Evolutionary conservation across 805 yeast genomes (phyloP).

Genomic region (Suhomyces prunicola): DNA sequence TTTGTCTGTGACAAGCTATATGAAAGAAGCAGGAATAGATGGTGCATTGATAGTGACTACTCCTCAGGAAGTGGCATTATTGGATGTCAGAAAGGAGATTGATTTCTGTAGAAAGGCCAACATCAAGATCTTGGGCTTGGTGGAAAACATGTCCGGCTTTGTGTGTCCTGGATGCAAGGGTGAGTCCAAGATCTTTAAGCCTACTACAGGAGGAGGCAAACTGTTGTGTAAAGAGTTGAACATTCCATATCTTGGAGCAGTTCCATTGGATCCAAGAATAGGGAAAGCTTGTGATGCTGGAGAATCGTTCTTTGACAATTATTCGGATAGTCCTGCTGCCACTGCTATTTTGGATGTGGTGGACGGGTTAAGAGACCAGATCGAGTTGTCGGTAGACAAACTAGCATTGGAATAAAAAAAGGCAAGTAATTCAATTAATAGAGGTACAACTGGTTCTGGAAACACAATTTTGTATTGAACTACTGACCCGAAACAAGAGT

Average conservation of each 20-base stretch:
- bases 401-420: neutral
- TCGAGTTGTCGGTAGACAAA: slow-evolving; percentile 6
- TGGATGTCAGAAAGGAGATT: slow-evolving; percentile 94
- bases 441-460: too few relatives aligned
- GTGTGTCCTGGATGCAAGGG: slow-evolving; percentile 95
- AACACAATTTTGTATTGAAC: too few relatives aligned
- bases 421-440: neutral
- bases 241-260: slow-evolving; percentile 82
- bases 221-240: slow-evolving; percentile 75
- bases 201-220: slow-evolving; percentile 97
- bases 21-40: slow-evolving; percentile 88
- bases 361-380: slow-evolving; percentile 43
- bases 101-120: slow-evolving; percentile 92
- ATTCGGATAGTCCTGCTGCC: slow-evolving; percentile 92
- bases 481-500: too few relatives aligned
- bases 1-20: slow-evolving; percentile 78
- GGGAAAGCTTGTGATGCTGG: slow-evolving; percentile 89
- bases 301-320: slow-evolving; percentile 72
- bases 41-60: slow-evolving; percentile 96
- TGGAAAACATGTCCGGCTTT: slow-evolving; percentile 98
- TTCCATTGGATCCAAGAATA: slow-evolving; percentile 93
- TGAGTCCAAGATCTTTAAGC: slow-evolving; percentile 82
- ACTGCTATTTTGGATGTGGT: slow-evolving; percentile 83
- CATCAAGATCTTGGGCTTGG: slow-evolving; percentile 81
- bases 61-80: slow-evolving; percentile 94